Conservation (phyloP, 352 stramenopile species). For the Phytopythium montanum region DNA sequence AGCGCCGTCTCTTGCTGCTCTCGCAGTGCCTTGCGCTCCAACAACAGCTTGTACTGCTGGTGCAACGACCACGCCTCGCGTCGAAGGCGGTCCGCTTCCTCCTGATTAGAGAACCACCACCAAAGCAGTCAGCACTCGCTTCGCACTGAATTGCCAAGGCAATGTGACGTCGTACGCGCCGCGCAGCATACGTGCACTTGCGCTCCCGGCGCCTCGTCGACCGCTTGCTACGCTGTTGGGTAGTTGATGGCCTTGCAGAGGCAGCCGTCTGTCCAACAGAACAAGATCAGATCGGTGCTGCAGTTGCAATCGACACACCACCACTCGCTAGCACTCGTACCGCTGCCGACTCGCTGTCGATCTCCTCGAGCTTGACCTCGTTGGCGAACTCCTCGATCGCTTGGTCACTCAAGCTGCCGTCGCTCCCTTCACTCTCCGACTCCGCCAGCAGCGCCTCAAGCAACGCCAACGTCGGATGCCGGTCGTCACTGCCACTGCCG, state of each 20-base stretch:
- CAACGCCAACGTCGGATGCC: not conserved
- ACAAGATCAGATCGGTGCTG: not conserved
- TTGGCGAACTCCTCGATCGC: constrained; percentile 6
- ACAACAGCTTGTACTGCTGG: not conserved
- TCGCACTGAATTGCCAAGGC: not conserved
- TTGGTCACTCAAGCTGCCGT: not conserved
- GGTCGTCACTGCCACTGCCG: not conserved
- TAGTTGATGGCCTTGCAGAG: not conserved
- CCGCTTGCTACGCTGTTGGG: not conserved
- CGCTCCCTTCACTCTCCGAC: not conserved
- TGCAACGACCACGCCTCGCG: constrained; percentile 5
- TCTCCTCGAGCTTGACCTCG: constrained; percentile 4
- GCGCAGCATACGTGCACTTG: constrained; percentile 6
- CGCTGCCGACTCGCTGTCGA: not conserved
- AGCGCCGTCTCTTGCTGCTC: constrained; percentile 1
- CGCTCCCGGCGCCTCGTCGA: not conserved
- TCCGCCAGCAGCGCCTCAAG: constrained; percentile 3
- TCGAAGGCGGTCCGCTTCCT: constrained; percentile 4
- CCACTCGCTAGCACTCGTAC: not conserved
- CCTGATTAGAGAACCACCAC: not conserved
- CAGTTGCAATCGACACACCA: not conserved
- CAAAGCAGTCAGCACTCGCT: not conserved
- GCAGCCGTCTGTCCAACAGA: not conserved
- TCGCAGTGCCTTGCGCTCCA: constrained; percentile 2
- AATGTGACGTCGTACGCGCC: not conserved